These are phyloP conservation scores for Verticillium tricorpus DNA, from an alignment of 2,329 filamentous ascomycete genomes.

Conservation along the genomic window DNA sequence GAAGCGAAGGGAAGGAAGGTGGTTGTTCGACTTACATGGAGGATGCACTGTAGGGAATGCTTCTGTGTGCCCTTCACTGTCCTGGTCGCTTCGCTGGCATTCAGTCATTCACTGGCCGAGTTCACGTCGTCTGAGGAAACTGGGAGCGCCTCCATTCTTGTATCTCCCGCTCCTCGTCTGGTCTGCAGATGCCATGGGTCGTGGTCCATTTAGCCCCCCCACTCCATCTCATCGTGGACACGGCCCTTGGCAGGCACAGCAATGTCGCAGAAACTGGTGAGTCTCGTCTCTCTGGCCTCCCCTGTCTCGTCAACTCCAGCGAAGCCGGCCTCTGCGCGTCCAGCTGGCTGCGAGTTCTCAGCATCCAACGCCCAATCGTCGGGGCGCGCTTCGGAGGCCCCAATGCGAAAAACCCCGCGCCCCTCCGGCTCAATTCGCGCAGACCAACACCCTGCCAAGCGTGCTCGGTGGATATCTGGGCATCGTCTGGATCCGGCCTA, in stretches of 20 bases:
- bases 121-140: neutral
- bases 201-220: neutral
- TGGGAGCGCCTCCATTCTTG: neutral
- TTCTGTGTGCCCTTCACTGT: neutral
- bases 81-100: neutral
- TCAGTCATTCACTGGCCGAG: neutral
- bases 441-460: constrained; percentile 1
- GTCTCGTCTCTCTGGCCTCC: neutral
- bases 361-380: neutral
- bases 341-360: neutral
- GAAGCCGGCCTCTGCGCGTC: neutral
- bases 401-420: constrained; percentile 1
- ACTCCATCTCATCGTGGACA: neutral
- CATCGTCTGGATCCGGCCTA: neutral
- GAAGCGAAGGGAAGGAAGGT: neutral
- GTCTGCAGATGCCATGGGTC: neutral
- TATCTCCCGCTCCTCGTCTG: neutral
- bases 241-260: neutral
- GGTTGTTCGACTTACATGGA: no score
- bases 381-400: constrained; percentile 1
- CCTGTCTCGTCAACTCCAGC: neutral
- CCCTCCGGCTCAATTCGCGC: constrained; percentile 3
- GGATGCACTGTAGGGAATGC: neutral
- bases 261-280: neutral
- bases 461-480: neutral